phyloP scores from a whole-genome alignment of 345 rosid species.

The Eucalyptus grandis region DNA sequence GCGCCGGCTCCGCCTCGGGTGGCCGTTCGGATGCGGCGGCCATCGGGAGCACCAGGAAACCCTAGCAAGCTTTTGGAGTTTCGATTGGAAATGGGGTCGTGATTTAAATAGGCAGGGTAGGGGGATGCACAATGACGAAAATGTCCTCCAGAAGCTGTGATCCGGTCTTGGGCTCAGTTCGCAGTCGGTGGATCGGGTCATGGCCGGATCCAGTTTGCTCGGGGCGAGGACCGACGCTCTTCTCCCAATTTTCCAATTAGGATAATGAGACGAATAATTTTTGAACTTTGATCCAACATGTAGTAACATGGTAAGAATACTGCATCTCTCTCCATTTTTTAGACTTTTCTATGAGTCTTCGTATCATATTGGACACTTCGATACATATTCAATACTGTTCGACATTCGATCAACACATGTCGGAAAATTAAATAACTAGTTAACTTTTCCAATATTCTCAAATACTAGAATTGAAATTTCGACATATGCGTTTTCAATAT shows the following conservation, averaged over 20 bases:
- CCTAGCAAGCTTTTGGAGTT: not conserved
- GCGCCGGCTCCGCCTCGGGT: not conserved
- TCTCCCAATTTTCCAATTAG: not conserved
- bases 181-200: not conserved
- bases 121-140: not conserved
- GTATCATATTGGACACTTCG: too few relatives aligned
- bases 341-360: not conserved
- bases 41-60: not conserved
- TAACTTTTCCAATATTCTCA: fast-evolving
- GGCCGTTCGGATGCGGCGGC: not conserved
- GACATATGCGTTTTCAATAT: fast-evolving
- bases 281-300: too few relatives aligned
- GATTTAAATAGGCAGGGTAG: not conserved
- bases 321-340: not conserved
- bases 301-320: too few relatives aligned
- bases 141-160: not conserved
- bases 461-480: fast-evolving
- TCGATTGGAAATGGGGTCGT: not conserved
- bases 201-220: not conserved
- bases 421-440: fast-evolving
- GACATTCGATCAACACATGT: fast-evolving
- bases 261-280: not conserved
- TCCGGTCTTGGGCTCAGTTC: not conserved
- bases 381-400: fast-evolving
- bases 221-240: not conserved